phyloP scores from a whole-genome alignment of 495 filamentous ascomycete genomes.

The Neurospora sp. region DNA sequence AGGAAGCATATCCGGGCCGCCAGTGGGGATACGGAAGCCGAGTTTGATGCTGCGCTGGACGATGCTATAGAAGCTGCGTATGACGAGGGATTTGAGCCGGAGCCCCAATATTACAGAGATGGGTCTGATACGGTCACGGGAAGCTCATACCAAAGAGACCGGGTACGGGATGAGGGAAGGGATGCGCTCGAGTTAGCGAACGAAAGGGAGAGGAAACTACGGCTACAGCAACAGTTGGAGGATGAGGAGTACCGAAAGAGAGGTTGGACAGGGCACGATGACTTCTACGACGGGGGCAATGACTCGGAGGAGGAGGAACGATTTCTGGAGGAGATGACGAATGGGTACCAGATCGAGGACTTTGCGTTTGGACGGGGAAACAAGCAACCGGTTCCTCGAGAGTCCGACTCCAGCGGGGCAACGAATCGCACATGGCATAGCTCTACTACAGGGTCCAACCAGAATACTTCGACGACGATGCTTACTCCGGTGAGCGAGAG shows the following conservation, averaged over 20 bases:
- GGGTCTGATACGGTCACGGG: slow-evolving; percentile 36
- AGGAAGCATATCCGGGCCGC: slow-evolving; percentile 54
- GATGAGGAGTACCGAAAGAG: slow-evolving; percentile 29
- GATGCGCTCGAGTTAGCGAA: slow-evolving; percentile 60
- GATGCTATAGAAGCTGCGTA: slow-evolving; percentile 95
- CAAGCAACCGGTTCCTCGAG: slow-evolving; percentile 70
- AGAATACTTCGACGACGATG: slow-evolving; percentile 59
- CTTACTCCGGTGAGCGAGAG: slow-evolving; percentile 73
- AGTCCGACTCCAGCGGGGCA: slow-evolving; percentile 79
- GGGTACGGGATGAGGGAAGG: slow-evolving; percentile 65
- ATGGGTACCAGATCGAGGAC: slow-evolving; percentile 77
- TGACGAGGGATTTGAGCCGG: slow-evolving; percentile 81
- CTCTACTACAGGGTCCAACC: slow-evolving; percentile 66
- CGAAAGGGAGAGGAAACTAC: slow-evolving; percentile 37
- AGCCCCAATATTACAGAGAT: slow-evolving; percentile 36
- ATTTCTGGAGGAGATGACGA: slow-evolving; percentile 85
- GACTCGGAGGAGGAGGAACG: slow-evolving; percentile 89
- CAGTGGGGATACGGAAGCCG: slow-evolving; percentile 75
- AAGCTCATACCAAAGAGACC: slow-evolving; percentile 46
- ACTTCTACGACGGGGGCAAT: slow-evolving; percentile 56
- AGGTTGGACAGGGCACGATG: slow-evolving; percentile 13
- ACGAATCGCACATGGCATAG: slow-evolving; percentile 83
- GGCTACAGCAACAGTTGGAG: slow-evolving; percentile 24
- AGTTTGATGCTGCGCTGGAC: slow-evolving; percentile 91
- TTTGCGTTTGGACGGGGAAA: slow-evolving; percentile 68